Evolutionary conservation across 1,139 yeast genomes (phyloP).

Genomic region (Protomyces arabidopsidicola): DNA sequence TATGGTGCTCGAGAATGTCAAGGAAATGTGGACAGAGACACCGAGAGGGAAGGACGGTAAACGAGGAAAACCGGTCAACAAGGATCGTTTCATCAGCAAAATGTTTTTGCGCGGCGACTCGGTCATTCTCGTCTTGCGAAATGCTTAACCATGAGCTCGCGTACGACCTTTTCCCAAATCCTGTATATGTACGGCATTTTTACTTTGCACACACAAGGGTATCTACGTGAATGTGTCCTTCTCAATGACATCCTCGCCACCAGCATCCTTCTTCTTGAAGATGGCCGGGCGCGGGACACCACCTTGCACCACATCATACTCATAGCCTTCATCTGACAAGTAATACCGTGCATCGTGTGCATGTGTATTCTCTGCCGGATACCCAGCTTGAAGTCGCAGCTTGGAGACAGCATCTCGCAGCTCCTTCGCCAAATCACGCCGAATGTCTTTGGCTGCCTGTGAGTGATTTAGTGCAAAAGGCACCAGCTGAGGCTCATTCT

Average conservation of each 20-base stretch:
- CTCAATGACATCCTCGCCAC: constrained; percentile 9
- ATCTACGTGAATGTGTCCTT: constrained; percentile 7
- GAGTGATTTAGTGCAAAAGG: constrained; percentile 61
- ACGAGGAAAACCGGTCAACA: constrained; percentile 61
- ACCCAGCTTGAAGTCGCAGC: constrained; percentile 54
- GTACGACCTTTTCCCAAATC: neutral
- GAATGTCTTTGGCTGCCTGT: constrained; percentile 54
- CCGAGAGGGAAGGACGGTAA: constrained; percentile 64
- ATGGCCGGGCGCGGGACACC: constrained; percentile 22
- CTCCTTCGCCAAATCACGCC: constrained; percentile 67
- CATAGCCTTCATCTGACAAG: constrained; percentile 18
- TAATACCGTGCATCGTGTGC: constrained; percentile 21
- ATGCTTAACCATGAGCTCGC: constrained; percentile 31
- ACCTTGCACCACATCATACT: constrained; percentile 21
- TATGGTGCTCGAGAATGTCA: constrained; percentile 85
- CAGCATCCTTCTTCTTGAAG: constrained; percentile 8
- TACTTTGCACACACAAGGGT: neutral
- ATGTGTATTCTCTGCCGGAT: constrained; percentile 49
- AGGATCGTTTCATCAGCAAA: constrained; percentile 83
- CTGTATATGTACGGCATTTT: neutral
- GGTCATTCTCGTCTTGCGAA: constrained; percentile 71
- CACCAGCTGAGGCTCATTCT: constrained; percentile 28
- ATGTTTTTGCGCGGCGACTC: constrained; percentile 94
- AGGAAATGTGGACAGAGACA: constrained; percentile 81
- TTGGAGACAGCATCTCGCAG: constrained; percentile 60